phyloP scores from a whole-genome alignment of 176 grass and related monocot genomes.

The Musa itinerans region DNA sequence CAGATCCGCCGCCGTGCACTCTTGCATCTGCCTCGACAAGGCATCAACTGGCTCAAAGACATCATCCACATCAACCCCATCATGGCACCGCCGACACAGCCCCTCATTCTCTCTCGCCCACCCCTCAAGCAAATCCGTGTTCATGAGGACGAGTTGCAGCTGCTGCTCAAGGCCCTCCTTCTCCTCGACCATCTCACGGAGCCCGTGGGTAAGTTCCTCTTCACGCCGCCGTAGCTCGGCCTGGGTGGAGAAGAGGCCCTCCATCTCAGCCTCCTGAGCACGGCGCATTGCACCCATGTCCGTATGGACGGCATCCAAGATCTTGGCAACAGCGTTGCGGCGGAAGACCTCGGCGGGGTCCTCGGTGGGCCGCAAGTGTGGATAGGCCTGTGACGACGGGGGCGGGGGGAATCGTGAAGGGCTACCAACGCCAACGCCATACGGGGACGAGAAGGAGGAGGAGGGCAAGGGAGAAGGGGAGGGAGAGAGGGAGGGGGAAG shows the following conservation, averaged over 20 bases:
- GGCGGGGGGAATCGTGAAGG: constrained; percentile 5
- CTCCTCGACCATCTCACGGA: constrained; percentile 9
- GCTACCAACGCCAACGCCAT: neutral
- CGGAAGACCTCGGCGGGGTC: constrained; percentile 7
- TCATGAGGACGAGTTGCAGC: constrained; percentile 16
- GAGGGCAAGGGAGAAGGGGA: neutral
- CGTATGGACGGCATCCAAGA: neutral
- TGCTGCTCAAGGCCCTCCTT: constrained; percentile 17
- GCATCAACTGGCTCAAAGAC: constrained; percentile 2
- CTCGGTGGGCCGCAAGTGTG: neutral
- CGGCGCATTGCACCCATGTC: constrained; percentile 6
- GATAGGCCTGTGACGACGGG: neutral
- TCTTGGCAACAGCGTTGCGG: constrained; percentile 10
- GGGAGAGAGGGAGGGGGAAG: neutral
- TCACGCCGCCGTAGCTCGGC: constrained; percentile 3
- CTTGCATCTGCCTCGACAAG: constrained; percentile 15
- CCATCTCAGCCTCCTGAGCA: constrained; percentile 9
- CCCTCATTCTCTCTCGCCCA: constrained; percentile 12
- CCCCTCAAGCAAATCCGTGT: constrained; percentile 10
- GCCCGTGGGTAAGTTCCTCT: neutral
- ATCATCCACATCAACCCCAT: constrained; percentile 9
- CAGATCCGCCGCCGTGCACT: constrained; percentile 12
- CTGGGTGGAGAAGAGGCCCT: constrained; percentile 12
- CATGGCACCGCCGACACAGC: neutral
- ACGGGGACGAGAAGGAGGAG: neutral